Conservation (phyloP, 148 eudicot species). For the Diospyros kaki region DNA sequence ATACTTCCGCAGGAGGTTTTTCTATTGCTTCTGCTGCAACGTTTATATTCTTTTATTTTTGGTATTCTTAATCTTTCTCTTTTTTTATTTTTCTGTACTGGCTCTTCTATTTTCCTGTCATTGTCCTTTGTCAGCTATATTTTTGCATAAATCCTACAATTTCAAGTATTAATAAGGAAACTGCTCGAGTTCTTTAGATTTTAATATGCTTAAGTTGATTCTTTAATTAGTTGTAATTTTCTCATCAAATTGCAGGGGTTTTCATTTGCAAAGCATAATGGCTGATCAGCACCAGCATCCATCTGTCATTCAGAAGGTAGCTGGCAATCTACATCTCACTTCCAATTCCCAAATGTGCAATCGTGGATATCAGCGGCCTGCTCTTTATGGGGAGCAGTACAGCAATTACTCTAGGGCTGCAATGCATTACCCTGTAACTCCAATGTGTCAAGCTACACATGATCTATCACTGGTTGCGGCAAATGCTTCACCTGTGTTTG, state of each 20-base stretch:
- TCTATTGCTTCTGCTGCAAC: no score
- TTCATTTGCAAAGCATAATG: slow-evolving; percentile 28
- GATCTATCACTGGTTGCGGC: slow-evolving; percentile 23
- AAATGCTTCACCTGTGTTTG: slow-evolving; percentile 39
- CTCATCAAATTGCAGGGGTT: slow-evolving; percentile 25
- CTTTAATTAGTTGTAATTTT: not conserved
- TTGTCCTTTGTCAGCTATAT: no score
- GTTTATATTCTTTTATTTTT: no score
- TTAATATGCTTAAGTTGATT: not conserved
- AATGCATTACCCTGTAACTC: slow-evolving; percentile 25
- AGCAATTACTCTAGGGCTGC: slow-evolving; percentile 32
- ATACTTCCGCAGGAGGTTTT: no score
- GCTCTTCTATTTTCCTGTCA: no score
- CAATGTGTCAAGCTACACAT: slow-evolving; percentile 10
- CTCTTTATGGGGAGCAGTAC: slow-evolving; percentile 21
- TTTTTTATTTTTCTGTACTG: no score
- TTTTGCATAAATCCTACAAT: no score
- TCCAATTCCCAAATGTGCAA: slow-evolving; percentile 23
- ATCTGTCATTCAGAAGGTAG: slow-evolving; percentile 28
- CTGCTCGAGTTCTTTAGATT: not conserved
- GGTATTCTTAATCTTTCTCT: no score
- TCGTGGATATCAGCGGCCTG: slow-evolving; percentile 21
- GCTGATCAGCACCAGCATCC: slow-evolving; percentile 49
- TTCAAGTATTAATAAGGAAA: no score
- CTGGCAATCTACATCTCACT: slow-evolving; percentile 31